These are phyloP conservation scores for Leavenworthia alabamica DNA, from an alignment of 345 rosid genomes.

Conservation along the genomic window DNA sequence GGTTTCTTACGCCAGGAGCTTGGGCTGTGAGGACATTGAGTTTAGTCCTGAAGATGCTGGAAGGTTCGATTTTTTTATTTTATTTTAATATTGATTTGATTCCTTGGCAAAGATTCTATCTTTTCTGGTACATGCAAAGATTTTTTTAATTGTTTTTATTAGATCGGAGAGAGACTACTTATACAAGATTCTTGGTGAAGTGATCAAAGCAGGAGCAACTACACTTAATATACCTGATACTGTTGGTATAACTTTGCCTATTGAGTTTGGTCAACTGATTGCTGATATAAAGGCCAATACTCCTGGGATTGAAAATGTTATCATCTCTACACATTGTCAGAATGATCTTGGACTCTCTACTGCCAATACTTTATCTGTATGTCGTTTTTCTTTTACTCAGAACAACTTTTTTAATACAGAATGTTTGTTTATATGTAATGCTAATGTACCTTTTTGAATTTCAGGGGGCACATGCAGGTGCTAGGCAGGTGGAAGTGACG, in stretches of 20 bases:
- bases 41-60: conserved; percentile 12
- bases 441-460: no score
- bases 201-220: conserved; percentile 6
- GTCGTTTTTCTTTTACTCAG: neutral
- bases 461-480: conserved; percentile 82
- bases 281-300: conserved; percentile 82
- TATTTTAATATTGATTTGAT: no score
- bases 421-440: no score
- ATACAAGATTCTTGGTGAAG: conserved; percentile 7
- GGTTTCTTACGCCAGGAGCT: neutral
- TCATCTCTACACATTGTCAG: conserved; percentile 91
- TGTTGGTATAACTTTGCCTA: conserved; percentile 8
- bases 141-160: no score
- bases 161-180: conserved; percentile 8
- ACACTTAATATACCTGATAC: conserved; percentile 10
- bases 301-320: conserved; percentile 69
- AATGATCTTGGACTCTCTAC: conserved; percentile 98
- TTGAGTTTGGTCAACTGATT: conserved; percentile 43
- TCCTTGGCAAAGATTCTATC: no score
- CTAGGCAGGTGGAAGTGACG: conserved; percentile 89
- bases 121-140: no score
- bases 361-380: conserved; percentile 82
- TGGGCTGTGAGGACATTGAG: conserved; percentile 1
- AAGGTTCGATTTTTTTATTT: neutral
- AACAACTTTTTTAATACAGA: no score